phyloP scores from a whole-genome alignment of 2,329 filamentous ascomycete genomes.

The Cytospora chrysosperma region DNA sequence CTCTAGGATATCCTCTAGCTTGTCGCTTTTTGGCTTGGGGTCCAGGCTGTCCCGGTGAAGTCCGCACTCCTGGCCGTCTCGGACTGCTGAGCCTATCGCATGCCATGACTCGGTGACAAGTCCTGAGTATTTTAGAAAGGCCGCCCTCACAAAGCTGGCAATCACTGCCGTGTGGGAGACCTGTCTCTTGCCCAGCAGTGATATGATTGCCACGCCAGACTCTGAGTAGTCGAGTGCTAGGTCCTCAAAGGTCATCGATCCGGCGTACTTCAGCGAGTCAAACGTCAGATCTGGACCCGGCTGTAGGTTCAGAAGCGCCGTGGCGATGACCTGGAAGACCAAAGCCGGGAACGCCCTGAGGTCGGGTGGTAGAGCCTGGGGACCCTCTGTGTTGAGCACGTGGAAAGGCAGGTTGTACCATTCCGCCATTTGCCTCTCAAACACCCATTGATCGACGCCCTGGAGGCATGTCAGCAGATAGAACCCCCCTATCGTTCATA shows the following conservation, averaged over 20 bases:
- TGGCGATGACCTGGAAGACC: constrained; percentile 58
- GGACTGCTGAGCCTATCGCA: constrained; percentile 54
- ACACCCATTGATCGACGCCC: constrained; percentile 52
- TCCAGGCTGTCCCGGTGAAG: constrained; percentile 55
- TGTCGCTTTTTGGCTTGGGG: constrained; percentile 46
- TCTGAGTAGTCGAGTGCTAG: constrained; percentile 62
- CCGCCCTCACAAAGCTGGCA: constrained; percentile 55
- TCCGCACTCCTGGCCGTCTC: constrained; percentile 63
- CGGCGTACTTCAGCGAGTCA: constrained; percentile 57
- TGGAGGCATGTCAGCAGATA: constrained; percentile 32
- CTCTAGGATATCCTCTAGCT: constrained; percentile 49
- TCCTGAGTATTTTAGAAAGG: constrained; percentile 59
- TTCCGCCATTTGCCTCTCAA: constrained; percentile 49
- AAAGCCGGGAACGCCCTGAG: constrained; percentile 58
- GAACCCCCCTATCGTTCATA: too few relatives aligned
- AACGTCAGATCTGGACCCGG: constrained; percentile 48
- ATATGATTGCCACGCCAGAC: constrained; percentile 51
- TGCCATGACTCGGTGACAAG: constrained; percentile 57
- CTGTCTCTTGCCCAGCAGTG: constrained; percentile 55
- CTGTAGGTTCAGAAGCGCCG: constrained; percentile 52
- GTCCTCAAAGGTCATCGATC: constrained; percentile 60
- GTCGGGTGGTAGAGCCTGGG: constrained; percentile 49
- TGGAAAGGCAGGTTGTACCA: constrained; percentile 57
- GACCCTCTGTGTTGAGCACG: constrained; percentile 48
- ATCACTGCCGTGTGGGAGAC: constrained; percentile 57